These are phyloP conservation scores for Ambrosia hybrid DNA, from an alignment of 140 eudicot species.

Conservation along the genomic window DNA sequence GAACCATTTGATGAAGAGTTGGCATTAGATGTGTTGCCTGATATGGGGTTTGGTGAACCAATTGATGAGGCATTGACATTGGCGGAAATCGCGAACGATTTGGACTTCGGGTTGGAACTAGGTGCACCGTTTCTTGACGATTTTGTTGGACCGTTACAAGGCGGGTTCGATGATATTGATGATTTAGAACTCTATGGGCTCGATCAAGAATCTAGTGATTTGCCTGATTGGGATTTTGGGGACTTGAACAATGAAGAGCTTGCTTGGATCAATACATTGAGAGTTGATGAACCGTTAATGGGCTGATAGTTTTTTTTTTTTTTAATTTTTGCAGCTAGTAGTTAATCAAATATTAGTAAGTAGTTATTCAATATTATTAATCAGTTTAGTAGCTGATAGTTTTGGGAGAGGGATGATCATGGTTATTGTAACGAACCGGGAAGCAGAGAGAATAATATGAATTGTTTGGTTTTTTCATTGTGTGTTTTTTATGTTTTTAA, in stretches of 20 bases:
- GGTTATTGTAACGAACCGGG: constrained; percentile 20
- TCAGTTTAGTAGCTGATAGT: constrained; percentile 8
- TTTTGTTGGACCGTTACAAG: constrained; percentile 7
- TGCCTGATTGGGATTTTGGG: constrained; percentile 59
- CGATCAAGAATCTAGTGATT: constrained; percentile 35
- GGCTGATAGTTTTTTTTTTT: constrained; percentile 29
- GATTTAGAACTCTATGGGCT: constrained; percentile 46
- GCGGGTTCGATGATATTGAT: constrained; percentile 28
- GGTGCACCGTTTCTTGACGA: constrained; percentile 37
- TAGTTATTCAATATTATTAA: neutral
- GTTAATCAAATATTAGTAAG: constrained; percentile 17
- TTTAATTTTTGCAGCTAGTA: constrained; percentile 67
- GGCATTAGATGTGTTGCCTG: neutral
- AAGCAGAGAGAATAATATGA: constrained; percentile 11
- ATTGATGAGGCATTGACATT: constrained; percentile 34
- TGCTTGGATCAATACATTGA: constrained; percentile 59
- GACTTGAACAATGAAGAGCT: constrained; percentile 55
- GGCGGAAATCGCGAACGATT: constrained; percentile 39
- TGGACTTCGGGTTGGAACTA: constrained; percentile 46
- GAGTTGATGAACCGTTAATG: constrained; percentile 42
- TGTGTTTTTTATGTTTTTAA: neutral
- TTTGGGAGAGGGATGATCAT: constrained; percentile 6
- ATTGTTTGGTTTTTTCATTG: neutral
- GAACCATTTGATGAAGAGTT: neutral
- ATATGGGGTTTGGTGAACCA: constrained; percentile 9